Evolutionary conservation across 148 eudicot species (phyloP), one percentile per base, ranked within the genome.

Genomic region (Polygonum aviculare): DNA sequence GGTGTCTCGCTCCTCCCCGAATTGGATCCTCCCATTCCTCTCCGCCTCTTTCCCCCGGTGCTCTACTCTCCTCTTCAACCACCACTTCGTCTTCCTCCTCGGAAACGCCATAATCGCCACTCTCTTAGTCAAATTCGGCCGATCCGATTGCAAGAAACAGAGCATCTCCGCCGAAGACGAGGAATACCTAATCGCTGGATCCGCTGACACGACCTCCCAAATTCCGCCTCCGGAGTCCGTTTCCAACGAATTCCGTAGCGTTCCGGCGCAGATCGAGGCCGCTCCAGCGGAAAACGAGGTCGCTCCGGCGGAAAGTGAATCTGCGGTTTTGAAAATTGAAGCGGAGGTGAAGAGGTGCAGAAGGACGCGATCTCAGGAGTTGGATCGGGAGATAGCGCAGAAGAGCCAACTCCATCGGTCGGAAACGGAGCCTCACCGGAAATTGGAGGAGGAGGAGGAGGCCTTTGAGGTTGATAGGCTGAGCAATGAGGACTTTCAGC

Each of bases 401-500:
- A 78, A 84, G 11, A 82, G 75, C 67, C 74, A 84, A 65, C 82
- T 89, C 40, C 84, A 87, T 70, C 82, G 87, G n/a, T 86, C 91
- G 77, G 84, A 77, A 77, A 84, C 88, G 33, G 86, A 80, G 57
- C 83, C 79, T 70, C 69, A 76, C 10, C 79, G 82, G 73, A 80
- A 79, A 84, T 15, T 31, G 21, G 78, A 71, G 78, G 72, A 22
- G 36, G 71, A 21, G 33, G 75, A 49, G 50, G 45, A 39, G 77
- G 35, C 72, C 6, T 26, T 76, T 2, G 84, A 84, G 18, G 91
- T 83, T 35, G 93, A 93, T 18, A 78, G 45, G 2, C 45, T 91
- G 77, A 91, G 90, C 81, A 79, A 57, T 76, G 97, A 90, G 52
- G 98, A 93, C 77, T 91, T 93, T 70, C 81, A 74, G 74, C 76